These are phyloP conservation scores for Tetrastigma voinierianum DNA, from an alignment of 164 flowering plant genomes.

Conservation along the genomic window DNA sequence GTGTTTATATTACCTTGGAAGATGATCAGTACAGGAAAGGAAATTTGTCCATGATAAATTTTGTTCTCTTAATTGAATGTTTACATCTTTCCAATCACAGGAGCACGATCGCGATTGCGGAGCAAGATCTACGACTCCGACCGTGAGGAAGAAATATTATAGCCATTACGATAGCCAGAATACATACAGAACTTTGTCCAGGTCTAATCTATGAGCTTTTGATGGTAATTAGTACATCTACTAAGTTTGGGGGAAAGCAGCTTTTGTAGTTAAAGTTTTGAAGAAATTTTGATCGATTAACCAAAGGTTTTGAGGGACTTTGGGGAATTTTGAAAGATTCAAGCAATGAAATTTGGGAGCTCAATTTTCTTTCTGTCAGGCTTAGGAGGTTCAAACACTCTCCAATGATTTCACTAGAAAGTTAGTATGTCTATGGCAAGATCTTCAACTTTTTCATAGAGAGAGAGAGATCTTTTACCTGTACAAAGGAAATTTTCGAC, in stretches of 20 bases:
- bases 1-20: constrained; percentile 48
- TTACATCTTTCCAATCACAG: constrained; percentile 61
- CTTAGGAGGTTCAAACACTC: neutral
- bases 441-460: neutral
- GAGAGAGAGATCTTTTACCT: constrained; percentile 43
- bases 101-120: constrained; percentile 64
- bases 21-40: constrained; percentile 40
- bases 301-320: too few species aligned
- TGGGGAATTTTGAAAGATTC: too few species aligned
- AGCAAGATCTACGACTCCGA: constrained; percentile 76
- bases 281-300: too few species aligned
- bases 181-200: neutral
- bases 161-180: neutral
- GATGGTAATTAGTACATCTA: too few species aligned
- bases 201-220: neutral
- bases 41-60: constrained; percentile 81
- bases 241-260: too few species aligned
- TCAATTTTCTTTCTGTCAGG: neutral
- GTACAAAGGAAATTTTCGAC: constrained; percentile 77
- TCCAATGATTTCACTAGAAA: neutral
- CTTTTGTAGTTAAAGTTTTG: too few species aligned
- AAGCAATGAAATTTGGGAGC: too few species aligned
- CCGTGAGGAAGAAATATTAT: constrained; percentile 37
- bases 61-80: constrained; percentile 55
- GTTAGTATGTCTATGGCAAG: neutral